Evolutionary conservation across 2,329 filamentous ascomycete species (phyloP).

Genomic region (Microthyrium microscopicum): DNA sequence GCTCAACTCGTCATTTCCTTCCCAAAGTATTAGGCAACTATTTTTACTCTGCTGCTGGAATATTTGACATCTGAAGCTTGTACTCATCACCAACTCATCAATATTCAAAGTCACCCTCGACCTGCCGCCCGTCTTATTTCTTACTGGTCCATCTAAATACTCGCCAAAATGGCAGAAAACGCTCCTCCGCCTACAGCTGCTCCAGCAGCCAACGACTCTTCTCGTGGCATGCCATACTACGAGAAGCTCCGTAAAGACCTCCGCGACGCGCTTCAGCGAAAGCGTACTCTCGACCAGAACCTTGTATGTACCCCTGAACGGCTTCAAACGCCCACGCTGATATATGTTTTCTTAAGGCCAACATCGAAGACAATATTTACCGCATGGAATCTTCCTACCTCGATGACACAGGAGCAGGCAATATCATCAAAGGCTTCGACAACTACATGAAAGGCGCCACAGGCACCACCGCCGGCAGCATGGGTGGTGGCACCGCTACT

Average conservation of each 20-base stretch:
- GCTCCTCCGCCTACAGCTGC: slow-evolving; percentile 22
- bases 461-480: slow-evolving; percentile 35
- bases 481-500: slow-evolving; percentile 25
- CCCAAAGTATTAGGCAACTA: too few species aligned
- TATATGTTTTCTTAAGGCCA: slow-evolving; percentile 29
- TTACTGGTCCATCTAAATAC: neutral
- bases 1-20: too few species aligned
- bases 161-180: slow-evolving; percentile 31
- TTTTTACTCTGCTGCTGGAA: too few species aligned
- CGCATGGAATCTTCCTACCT: slow-evolving; percentile 77
- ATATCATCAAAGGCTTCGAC: slow-evolving; percentile 96
- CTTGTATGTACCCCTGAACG: slow-evolving; percentile 27
- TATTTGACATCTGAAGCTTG: neutral
- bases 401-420: slow-evolving; percentile 68
- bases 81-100: neutral
- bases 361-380: slow-evolving; percentile 65
- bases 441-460: slow-evolving; percentile 87
- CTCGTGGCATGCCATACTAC: slow-evolving; percentile 46
- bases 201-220: slow-evolving; percentile 25
- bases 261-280: slow-evolving; percentile 49
- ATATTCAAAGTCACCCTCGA: neutral
- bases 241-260: slow-evolving; percentile 54
- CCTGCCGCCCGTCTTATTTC: neutral
- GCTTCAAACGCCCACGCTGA: slow-evolving; percentile 1
- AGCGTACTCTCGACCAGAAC: slow-evolving; percentile 44